phyloP scores from a whole-genome alignment of 2,329 filamentous ascomycete genomes.

The Aspergillus quadrilineatus region DNA sequence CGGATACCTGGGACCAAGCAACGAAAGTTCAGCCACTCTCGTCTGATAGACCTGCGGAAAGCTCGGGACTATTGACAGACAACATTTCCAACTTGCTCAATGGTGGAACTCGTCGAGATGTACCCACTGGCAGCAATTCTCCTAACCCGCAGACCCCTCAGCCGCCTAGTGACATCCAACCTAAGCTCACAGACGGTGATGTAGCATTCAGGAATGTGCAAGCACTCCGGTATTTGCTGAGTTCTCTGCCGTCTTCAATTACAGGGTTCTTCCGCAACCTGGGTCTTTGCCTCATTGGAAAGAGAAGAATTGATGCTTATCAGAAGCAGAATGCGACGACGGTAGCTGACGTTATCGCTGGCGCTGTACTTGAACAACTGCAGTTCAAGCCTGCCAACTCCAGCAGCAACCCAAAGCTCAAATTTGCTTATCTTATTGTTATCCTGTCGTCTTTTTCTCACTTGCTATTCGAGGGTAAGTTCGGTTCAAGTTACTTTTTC shows the following conservation, averaged over 20 bases:
- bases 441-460: constrained; percentile 76
- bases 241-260: constrained; percentile 75
- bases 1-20: constrained; percentile 56
- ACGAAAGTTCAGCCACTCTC: constrained; percentile 44
- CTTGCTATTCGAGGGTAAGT: constrained; percentile 69
- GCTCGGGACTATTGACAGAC: constrained; percentile 26
- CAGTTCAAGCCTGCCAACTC: constrained; percentile 49
- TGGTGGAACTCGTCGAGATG: constrained; percentile 27
- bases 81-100: constrained; percentile 23
- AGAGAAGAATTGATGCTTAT: constrained; percentile 67
- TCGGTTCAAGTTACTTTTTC: constrained; percentile 10
- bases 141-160: constrained; percentile 19
- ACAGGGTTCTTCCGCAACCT: constrained; percentile 82
- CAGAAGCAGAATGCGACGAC: constrained; percentile 60
- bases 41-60: constrained; percentile 44
- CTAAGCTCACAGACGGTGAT: constrained; percentile 28
- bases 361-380: constrained; percentile 68
- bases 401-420: constrained; percentile 57
- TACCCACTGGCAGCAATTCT: constrained; percentile 20
- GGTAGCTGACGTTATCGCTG: constrained; percentile 68
- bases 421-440: constrained; percentile 76
- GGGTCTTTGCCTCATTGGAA: constrained; percentile 75
- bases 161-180: constrained; percentile 20
- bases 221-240: constrained; percentile 72
- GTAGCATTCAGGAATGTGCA: constrained; percentile 71